Evolutionary conservation across 2,329 filamentous ascomycete species (phyloP).

Genomic region (Exophiala sp.): DNA sequence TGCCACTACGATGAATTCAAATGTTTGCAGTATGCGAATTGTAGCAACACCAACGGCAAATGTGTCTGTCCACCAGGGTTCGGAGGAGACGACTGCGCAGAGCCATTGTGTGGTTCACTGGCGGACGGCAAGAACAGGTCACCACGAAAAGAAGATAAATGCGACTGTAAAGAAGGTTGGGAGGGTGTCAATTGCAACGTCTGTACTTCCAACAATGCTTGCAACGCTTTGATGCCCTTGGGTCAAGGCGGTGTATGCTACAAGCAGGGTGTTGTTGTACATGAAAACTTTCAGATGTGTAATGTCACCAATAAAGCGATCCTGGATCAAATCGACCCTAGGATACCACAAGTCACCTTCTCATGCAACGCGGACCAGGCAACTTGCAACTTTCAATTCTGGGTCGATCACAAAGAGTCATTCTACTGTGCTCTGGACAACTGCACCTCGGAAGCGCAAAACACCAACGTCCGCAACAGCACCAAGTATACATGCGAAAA

Average conservation of each 20-base stretch:
- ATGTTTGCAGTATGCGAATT: conserved; percentile 85
- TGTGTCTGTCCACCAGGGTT: conserved; percentile 90
- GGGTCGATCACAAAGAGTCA: conserved; percentile 89
- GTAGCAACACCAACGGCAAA: conserved; percentile 86
- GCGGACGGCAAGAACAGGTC: conserved; percentile 75
- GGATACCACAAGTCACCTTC: conserved; percentile 91
- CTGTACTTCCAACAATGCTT: conserved; percentile 77
- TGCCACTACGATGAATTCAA: conserved; percentile 89
- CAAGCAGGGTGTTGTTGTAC: conserved; percentile 81
- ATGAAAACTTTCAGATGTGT: conserved; percentile 96
- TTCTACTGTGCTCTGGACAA: conserved; percentile 91
- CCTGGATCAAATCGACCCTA: conserved; percentile 74
- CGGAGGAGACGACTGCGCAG: conserved; percentile 87
- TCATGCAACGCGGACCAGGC: conserved; percentile 72
- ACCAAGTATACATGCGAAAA: conserved; percentile 83
- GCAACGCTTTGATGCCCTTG: conserved; percentile 81
- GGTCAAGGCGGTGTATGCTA: conserved; percentile 85
- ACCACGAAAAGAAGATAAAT: conserved; percentile 62
- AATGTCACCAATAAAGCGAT: conserved; percentile 97
- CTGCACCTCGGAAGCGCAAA: conserved; percentile 70
- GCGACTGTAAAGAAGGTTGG: conserved; percentile 91
- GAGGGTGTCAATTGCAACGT: conserved; percentile 97
- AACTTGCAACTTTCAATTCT: conserved; percentile 96
- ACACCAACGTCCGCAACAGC: conserved; percentile 67
- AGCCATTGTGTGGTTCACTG: conserved; percentile 87